Conservation (phyloP, 2,329 filamentous ascomycete species). For the Fusarium lyarnte region DNA sequence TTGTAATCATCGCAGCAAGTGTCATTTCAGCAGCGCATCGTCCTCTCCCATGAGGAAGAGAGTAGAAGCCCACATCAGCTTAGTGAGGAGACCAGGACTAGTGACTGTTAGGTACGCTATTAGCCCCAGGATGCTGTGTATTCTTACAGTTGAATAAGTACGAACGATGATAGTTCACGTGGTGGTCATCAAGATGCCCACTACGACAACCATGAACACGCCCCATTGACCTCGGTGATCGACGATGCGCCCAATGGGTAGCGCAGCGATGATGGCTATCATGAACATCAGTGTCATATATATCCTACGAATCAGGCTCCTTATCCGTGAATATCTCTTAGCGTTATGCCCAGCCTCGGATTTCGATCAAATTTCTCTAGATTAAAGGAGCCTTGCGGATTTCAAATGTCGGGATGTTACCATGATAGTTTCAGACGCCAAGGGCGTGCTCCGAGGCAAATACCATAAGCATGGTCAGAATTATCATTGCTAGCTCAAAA, state of each 20-base stretch:
- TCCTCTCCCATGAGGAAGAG: background rate
- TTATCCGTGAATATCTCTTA: background rate
- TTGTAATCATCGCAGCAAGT: background rate
- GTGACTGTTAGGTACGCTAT: too few species aligned
- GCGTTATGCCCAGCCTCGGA: background rate
- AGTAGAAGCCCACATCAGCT: background rate
- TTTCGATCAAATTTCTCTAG: background rate
- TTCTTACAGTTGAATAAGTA: background rate
- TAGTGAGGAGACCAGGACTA: fast-evolving
- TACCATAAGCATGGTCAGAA: background rate
- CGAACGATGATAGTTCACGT: background rate
- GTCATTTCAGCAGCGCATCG: background rate
- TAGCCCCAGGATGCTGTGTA: fast-evolving
- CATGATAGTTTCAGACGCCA: background rate
- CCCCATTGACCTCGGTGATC: background rate
- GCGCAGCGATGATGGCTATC: background rate
- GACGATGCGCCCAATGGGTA: background rate
- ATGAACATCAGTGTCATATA: too few species aligned
- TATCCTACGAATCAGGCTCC: too few species aligned
- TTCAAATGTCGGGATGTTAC: fast-evolving
- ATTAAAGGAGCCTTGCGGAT: background rate
- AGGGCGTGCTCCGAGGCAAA: background rate
- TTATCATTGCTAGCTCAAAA: background rate
- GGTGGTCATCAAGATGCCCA: background rate
- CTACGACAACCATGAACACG: background rate